Evolutionary conservation across 139 green algal genomes (phyloP), one percentile per base, ranked within the genome.

Genomic region (Chlorella vulgaris): DNA sequence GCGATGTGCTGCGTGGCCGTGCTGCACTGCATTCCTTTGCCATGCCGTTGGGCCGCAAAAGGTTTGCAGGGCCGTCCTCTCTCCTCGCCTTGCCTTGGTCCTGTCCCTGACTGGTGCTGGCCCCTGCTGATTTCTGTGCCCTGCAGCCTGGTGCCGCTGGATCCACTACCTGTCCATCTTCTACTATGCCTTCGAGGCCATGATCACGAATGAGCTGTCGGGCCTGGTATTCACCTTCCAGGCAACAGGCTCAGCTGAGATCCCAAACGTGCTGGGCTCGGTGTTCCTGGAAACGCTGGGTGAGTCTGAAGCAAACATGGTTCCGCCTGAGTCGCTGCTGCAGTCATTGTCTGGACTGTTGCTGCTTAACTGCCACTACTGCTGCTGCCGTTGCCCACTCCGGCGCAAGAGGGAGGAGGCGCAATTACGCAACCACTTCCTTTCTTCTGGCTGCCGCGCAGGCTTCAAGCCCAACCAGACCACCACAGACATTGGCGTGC

Each of bases 121-220:
- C 47, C 1, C 70, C 29, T 7, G 29, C 29, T 1, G 1, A 5
- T 3, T 35, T 5, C 26, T 26, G 35, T 24, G 18, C 10, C 29
- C 33, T 55, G 73, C 73, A 79, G 74, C 65, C 8, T 78, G 55
- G 80, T 63, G 95, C n/a, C 39, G 83, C 7, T 96, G 92, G 92
- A 76, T 95, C 31, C 86, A 84, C 65, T 96, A 91, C 83, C 63
- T 94, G 7, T 90, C 81, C 21, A 61, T 90, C 47, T 92, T 93
- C 39, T 87, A 81, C 65, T 89, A 87, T 43, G 79, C 78, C 0
- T 88, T 86, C 55, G 84, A 88, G 66, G 80, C 80, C 18, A 83
- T 88, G 84, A 60, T 88, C 62, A 77, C 63, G 2, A 55, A 39
- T 3, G 80, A 88, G 67, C 29, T 88, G 22, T 40, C 28, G n/a